Percentiles rank a stretch among this genome's conserved stretches.
Evolutionary conservation across 768 basidiomycete species (phyloP).

Genomic region (Gymnopilus junonius): DNA sequence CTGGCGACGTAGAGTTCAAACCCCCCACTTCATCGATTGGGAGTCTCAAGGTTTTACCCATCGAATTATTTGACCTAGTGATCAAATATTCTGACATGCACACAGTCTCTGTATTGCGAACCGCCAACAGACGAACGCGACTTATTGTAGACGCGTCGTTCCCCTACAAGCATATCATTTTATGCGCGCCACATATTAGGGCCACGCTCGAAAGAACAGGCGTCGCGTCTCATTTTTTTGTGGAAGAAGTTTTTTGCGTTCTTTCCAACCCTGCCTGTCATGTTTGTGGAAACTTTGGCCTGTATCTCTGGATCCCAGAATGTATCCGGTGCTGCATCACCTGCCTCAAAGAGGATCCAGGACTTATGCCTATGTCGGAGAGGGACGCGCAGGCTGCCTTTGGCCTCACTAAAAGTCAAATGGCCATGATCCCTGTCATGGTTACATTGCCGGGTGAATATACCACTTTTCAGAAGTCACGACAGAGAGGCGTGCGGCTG

Average conservation of each 20-base stretch:
- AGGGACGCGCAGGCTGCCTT: not conserved
- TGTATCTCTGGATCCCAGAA: constrained; percentile 13
- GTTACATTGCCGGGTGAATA: not conserved
- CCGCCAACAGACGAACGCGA: not conserved
- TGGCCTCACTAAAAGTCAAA: not conserved
- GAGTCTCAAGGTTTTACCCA: not conserved
- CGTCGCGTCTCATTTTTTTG: constrained; percentile 6
- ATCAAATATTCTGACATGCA: not conserved
- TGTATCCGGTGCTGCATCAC: constrained; percentile 5
- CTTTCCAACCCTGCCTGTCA: constrained; percentile 2
- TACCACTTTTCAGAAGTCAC: not conserved
- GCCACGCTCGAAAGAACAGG: constrained; percentile 7
- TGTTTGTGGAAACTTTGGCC: constrained; percentile 8
- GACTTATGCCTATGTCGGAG: not conserved
- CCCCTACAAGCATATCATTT: constrained; percentile 7
- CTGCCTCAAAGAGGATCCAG: not conserved
- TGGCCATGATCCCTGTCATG: not conserved
- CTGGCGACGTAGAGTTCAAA: not conserved
- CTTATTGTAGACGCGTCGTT: not conserved
- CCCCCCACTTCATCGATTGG: not conserved
- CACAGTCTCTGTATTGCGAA: not conserved
- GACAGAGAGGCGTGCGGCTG: not conserved
- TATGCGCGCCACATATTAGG: not conserved
- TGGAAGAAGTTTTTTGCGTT: constrained; percentile 6
- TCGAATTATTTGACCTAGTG: not conserved